Evolutionary conservation across 352 stramenopile genomes (phyloP), one percentile per base, ranked within the genome.

Genomic region (Globisporangium abappressorium): DNA sequence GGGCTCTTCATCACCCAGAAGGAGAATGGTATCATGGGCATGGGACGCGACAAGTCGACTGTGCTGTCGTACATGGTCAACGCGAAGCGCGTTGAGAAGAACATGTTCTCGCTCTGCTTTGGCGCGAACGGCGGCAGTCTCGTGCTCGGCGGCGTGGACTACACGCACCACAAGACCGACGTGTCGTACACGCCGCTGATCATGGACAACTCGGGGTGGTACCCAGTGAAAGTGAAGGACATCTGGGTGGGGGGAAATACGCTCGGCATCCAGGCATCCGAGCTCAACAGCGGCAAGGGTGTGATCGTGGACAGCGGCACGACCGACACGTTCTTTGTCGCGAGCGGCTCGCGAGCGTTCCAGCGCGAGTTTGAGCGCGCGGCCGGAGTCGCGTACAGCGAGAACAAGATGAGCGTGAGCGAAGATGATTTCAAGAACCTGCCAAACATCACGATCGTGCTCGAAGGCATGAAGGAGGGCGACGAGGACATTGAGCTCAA

Each of bases 11-110:
- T 95, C 66, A 90, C 80, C 0, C 90, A 97, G 58, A 89, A 92
- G 36, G 88, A 93, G 69, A 95, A 97, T 65, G 90, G 90, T 2
- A 97, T 97, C 65, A 97, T 97, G 86, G 90, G 90, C 5, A 74
- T 97, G 34, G 86, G 86, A 2, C 84, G 83, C 8, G 75, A 92
- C 61, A 70, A 71, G 18, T 71, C 78, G 11, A 95, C 87, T 1
- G 66, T 96, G 41, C 73, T 95, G 70, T 75, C 85, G 22, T 81
- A 92, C 61, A 82, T 97, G 75, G 65, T 94, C 26, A 68, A 66
- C 46, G 78, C 79, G 22, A 79, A 81, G 9, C 76, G 78, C 7
- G 33, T 93, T 36, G 71, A 79, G 26, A 76, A 90, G 15, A 77
- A 93, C 43, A 62, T 92, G 30, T 97, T 97, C 64, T 84, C 88